A percentile compares a stretch with the other conserved stretches of the same genome.
These are phyloP conservation scores for Yamadazyma sp. DNA, from an alignment of 805 yeast species.

Conservation along the genomic window DNA sequence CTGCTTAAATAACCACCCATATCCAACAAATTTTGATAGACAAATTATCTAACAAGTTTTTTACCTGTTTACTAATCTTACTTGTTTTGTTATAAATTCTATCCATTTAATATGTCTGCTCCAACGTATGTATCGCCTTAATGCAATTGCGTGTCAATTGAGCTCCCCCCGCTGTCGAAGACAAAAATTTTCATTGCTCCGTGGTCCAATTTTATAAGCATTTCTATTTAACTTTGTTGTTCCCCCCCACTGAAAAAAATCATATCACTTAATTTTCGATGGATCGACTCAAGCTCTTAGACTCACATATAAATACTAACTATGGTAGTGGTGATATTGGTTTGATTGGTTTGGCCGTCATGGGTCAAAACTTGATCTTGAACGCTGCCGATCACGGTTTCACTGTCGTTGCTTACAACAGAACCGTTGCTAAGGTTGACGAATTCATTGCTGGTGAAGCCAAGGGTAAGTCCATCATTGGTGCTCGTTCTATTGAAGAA, in stretches of 20 bases:
- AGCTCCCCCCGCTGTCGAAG: not conserved
- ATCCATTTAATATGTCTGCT: constrained; percentile 30
- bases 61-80: constrained; percentile 1
- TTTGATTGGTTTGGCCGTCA: constrained; percentile 98
- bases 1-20: constrained; percentile 8
- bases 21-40: constrained; percentile 9
- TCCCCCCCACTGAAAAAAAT: not conserved
- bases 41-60: constrained; percentile 5
- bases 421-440: constrained; percentile 95
- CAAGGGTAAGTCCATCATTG: constrained; percentile 93
- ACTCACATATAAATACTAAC: constrained; percentile 3
- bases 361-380: constrained; percentile 97
- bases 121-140: constrained; percentile 41
- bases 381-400: constrained; percentile 99
- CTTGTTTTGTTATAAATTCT: constrained; percentile 1
- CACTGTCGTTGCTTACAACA: constrained; percentile 97
- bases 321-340: constrained; percentile 85
- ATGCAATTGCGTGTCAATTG: not conserved
- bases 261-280: not conserved
- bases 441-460: constrained; percentile 92
- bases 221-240: too few species aligned
- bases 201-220: too few species aligned
- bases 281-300: constrained; percentile 6
- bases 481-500: constrained; percentile 92
- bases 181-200: constrained; percentile 5